Conservation (phyloP, 108 stramenopile species). For the Cyclotella cryptica region DNA sequence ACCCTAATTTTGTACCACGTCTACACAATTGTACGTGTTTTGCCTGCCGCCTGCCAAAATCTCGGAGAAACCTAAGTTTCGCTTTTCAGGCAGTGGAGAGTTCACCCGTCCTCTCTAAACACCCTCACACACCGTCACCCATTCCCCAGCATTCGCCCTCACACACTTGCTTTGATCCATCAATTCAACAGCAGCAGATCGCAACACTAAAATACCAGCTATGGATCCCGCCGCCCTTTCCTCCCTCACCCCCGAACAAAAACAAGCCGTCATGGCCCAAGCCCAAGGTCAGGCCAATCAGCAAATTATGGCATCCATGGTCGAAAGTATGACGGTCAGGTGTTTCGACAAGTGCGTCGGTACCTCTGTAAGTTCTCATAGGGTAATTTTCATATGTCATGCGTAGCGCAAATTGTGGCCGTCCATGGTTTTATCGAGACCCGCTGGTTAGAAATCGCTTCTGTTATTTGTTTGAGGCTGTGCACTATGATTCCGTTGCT, state of each 20-base stretch:
- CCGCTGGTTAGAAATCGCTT: background rate
- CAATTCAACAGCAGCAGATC: too few relatives aligned
- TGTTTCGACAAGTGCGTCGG: constrained; percentile 88
- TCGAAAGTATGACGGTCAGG: constrained; percentile 74
- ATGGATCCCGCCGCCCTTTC: constrained; percentile 50
- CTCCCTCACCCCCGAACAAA: constrained; percentile 78
- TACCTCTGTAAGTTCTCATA: constrained; percentile 63
- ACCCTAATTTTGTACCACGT: too few relatives aligned
- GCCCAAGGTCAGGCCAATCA: constrained; percentile 89
- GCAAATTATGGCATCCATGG: constrained; percentile 85
- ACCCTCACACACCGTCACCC: too few relatives aligned
- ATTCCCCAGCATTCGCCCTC: too few relatives aligned
- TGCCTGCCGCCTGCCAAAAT: too few relatives aligned
- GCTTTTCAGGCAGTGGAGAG: too few relatives aligned
- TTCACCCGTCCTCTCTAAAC: too few relatives aligned
- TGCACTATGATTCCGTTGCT: too few relatives aligned
- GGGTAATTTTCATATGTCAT: background rate
- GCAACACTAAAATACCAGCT: background rate
- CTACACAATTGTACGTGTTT: too few relatives aligned
- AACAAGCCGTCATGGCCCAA: constrained; percentile 76
- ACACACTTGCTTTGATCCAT: too few relatives aligned
- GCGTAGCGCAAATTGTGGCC: background rate
- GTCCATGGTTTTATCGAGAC: background rate
- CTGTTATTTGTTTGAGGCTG: background rate
- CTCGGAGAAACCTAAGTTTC: too few relatives aligned